These are phyloP conservation scores for Cadophora luteo-olivacea DNA, from an alignment of 2,329 filamentous ascomycete species.

Conservation along the genomic window DNA sequence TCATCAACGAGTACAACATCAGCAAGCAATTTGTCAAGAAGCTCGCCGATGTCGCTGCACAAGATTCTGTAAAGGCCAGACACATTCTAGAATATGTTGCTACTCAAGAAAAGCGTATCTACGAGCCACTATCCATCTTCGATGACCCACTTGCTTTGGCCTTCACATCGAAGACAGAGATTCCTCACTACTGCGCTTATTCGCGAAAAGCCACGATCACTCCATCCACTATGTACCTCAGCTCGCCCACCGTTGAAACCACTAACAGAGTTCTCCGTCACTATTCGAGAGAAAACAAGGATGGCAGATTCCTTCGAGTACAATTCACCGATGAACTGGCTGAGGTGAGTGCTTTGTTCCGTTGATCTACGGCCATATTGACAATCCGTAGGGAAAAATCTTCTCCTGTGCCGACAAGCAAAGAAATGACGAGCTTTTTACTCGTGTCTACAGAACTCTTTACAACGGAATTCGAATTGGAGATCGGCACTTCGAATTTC, in stretches of 20 bases:
- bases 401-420: constrained; percentile 58
- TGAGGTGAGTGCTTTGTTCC: constrained; percentile 42
- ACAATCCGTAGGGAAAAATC: constrained; percentile 61
- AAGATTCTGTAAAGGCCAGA: constrained; percentile 57
- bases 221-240: constrained; percentile 81
- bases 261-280: constrained; percentile 86
- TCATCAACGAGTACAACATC: constrained; percentile 79
- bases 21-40: constrained; percentile 68
- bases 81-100: constrained; percentile 77
- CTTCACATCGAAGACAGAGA: constrained; percentile 55
- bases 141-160: constrained; percentile 55
- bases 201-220: constrained; percentile 82
- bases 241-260: constrained; percentile 79
- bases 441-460: constrained; percentile 74
- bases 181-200: constrained; percentile 76
- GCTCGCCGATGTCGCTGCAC: constrained; percentile 58
- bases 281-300: constrained; percentile 61
- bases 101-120: constrained; percentile 65
- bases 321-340: constrained; percentile 84
- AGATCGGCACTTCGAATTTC: constrained; percentile 82
- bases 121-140: constrained; percentile 78
- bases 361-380: constrained; percentile 20
- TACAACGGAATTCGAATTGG: constrained; percentile 82
- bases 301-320: constrained; percentile 85
- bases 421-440: constrained; percentile 72